These are phyloP conservation scores for Penicillium occitanis DNA, from an alignment of 2,329 filamentous ascomycete genomes.

Conservation along the genomic window DNA sequence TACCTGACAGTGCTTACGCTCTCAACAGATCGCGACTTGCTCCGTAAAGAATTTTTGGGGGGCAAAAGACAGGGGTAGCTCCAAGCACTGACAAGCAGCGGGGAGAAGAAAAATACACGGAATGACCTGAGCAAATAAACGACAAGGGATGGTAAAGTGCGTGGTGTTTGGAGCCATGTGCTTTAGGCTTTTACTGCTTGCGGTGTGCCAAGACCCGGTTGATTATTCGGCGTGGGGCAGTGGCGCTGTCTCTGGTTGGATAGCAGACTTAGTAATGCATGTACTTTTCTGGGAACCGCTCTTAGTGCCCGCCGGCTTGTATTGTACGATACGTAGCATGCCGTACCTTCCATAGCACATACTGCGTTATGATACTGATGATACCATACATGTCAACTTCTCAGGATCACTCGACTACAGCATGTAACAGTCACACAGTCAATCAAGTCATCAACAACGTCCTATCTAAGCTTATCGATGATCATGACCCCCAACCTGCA, in stretches of 20 bases:
- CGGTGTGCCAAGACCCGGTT: conserved; percentile 1
- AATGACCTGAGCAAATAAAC: neutral
- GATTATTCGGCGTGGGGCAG: neutral
- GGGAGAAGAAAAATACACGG: conserved; percentile 10
- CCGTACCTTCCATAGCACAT: neutral
- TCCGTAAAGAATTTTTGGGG: neutral
- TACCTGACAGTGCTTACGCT: neutral
- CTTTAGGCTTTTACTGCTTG: neutral
- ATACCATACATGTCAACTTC: neutral
- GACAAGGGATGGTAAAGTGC: conserved; percentile 11
- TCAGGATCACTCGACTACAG: neutral
- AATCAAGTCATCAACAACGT: too few species aligned
- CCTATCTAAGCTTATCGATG: neutral
- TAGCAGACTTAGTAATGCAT: too few species aligned
- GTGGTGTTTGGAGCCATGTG: conserved; percentile 13
- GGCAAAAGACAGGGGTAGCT: conserved; percentile 10
- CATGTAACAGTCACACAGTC: neutral
- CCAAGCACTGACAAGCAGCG: neutral
- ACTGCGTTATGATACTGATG: neutral
- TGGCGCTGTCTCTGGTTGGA: neutral
- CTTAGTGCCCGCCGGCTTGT: conserved; percentile 1
- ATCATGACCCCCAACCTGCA: neutral
- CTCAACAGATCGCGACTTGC: neutral
- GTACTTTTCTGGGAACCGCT: conserved; percentile 5
- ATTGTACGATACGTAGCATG: neutral